Base-by-base conservation (phyloP, 345 rosid species). In the Linum trigynum region DNA sequence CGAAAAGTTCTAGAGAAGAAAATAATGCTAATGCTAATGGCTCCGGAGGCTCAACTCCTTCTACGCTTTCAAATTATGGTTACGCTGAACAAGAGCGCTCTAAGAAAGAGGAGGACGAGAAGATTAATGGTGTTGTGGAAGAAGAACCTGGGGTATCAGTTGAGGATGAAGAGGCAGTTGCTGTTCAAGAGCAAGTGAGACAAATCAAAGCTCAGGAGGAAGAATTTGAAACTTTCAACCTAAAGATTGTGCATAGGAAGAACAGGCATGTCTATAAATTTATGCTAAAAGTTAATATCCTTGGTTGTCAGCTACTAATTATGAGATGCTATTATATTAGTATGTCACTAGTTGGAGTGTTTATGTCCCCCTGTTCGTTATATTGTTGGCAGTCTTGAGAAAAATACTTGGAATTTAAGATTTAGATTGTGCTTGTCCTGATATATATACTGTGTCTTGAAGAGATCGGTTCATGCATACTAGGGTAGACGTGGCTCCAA, bases 171-270 rank as follows among this genome's bases (percentile, higher is more conserved):
- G 99, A 95, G 76, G 90, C 83, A 40, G 88, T 84, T 71, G 99
- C 96, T 41, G 95, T 95, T 23, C 94, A 91, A 75, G 99, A 91
- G 83, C 99, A 95, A 86, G 84, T 89, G 32, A 85, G 91, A 80
- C 99, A 95, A 78, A 95, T 95, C 75, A 91, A 86, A 81, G 88
- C 85, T 39, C 97, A 95, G 71, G 99, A 95, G 69, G 99, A 89
- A 70, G 99, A 95, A 76, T 95, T 91, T 77, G 99, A 95, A 80
- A 91, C 97, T 62, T 95, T 95, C 82, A 81, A 89, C 78, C 96
- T 95, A 56, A 89, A 89, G 84, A 87, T 95, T 65, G 99, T 95
- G 71, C 97, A 95, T 61, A 80, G 99, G 67, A 95, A 91, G 82
- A 95, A 95, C 88, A 91, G 96, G 99, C 79, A 85, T 72, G 82